Evolutionary conservation across 352 stramenopile genomes (phyloP).

Genomic region (Pythium grandisporangium): DNA sequence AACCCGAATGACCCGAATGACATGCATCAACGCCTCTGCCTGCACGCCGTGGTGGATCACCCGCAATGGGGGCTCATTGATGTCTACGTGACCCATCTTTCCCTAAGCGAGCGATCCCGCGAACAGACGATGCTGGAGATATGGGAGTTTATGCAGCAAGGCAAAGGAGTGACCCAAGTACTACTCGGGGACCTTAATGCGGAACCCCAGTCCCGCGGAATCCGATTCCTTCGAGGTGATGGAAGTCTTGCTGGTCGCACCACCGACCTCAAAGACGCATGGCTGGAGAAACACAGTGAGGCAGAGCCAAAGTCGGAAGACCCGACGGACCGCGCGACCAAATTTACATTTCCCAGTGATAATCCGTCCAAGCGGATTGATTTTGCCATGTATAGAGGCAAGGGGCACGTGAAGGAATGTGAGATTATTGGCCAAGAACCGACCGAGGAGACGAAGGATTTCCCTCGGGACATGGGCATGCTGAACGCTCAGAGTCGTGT

Average conservation of each 20-base stretch:
- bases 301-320: conserved; percentile 42
- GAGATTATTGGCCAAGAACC: conserved; percentile 70
- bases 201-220: conserved; percentile 71
- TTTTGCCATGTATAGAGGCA: conserved; percentile 65
- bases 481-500: conserved; percentile 62
- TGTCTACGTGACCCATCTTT: conserved; percentile 84
- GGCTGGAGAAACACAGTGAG: conserved; percentile 54
- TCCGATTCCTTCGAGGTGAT: conserved; percentile 71
- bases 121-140: conserved; percentile 77
- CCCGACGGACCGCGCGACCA: conserved; percentile 23
- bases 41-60: conserved; percentile 66
- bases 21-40: conserved; percentile 72
- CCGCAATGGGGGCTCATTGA: conserved; percentile 61
- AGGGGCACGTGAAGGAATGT: conserved; percentile 52
- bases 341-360: conserved; percentile 85
- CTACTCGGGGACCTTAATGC: conserved; percentile 83
- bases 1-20: conserved; percentile 80
- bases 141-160: conserved; percentile 67
- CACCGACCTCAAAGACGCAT: conserved; percentile 75
- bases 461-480: conserved; percentile 65
- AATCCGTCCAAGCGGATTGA: conserved; percentile 84
- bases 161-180: conserved; percentile 55
- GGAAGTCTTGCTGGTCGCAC: conserved; percentile 29
- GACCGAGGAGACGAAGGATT: conserved; percentile 46
- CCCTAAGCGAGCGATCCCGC: conserved; percentile 60